A percentile compares a stretch with the other conserved stretches of the same genome.
phyloP scores from a whole-genome alignment of 73 alveolate genomes.

The Paramecium sonneborni region DNA sequence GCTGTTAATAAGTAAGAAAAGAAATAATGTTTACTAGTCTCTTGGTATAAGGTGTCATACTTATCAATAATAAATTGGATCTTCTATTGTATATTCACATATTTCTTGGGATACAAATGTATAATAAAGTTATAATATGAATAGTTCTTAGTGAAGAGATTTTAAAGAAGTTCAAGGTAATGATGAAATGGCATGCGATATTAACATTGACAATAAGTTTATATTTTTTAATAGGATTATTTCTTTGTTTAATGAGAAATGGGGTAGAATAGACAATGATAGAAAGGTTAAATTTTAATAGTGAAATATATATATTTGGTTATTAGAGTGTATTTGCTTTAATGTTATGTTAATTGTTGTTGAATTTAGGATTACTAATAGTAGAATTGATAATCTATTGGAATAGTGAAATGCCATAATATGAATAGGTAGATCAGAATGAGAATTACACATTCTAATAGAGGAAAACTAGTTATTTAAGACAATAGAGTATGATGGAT shows the following conservation, averaged over 20 bases:
- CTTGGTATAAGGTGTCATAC: conserved; percentile 43
- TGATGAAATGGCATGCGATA: background rate
- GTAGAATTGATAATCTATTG: background rate
- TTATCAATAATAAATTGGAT: conserved; percentile 26
- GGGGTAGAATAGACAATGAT: background rate
- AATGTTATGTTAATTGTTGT: background rate
- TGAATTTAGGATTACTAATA: background rate
- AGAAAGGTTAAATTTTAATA: background rate
- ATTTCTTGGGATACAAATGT: conserved; percentile 31
- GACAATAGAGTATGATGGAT: background rate
- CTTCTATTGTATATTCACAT: background rate
- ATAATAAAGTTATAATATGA: background rate
- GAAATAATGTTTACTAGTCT: background rate
- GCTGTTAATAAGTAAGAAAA: background rate
- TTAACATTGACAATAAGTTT: background rate
- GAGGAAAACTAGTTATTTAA: background rate
- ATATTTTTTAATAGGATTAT: background rate
- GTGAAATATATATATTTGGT: background rate
- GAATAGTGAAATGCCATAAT: background rate
- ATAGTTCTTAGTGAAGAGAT: background rate
- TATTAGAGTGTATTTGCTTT: conserved; percentile 25
- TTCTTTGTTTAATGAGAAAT: background rate
- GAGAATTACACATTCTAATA: background rate
- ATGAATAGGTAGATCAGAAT: background rate
- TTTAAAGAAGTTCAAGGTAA: background rate